Base-by-base conservation (phyloP, 2,329 filamentous ascomycete species). In the Berkeleyomyces rouxiae region DNA sequence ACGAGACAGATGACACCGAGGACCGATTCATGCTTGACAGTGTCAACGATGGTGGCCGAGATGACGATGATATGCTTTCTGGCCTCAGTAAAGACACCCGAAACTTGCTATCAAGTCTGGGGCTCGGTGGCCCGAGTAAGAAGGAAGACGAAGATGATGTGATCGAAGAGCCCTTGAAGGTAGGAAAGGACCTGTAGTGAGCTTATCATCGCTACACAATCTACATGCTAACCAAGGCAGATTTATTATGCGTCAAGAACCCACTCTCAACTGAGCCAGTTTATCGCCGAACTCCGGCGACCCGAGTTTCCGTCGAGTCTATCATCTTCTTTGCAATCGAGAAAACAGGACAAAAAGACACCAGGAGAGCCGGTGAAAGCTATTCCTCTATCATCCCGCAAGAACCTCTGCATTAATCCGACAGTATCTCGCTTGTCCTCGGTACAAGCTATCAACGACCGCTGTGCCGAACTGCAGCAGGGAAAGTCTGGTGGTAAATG, bases 191-290 rank as follows among this genome's bases (percentile, higher is more conserved):
- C 31, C n/a, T 7, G 51, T 23, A 61, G 57, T 23, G 61, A 57
- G 61, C 43, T 57, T 49, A 43, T 39, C 31, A 33, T 61, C 43
- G 7, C 16, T 16, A 44, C 36, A 23, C 23, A 43, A 23, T 49
- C 43, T 59, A 40, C 31, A 62, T 70, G 70, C 70, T 75, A 71
- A 73, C 72, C 44, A 55, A 7, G 6, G 31, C 61, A 84, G 78
- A 88, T 96, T 60, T 95, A 88, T 72, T 96, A 92, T 74, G 93
- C 90, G 63, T 96, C 91, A 6, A 82, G 91, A 70, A 96, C 91
- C 0, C 91, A 96, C 72, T 96, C 91, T 2, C 91, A 96, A 70
- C 75, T 96, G 11, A 86, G 87, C 0, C 91, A 96, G 70, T 95
- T 96, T 72, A 85, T 92, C 16, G 81, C 84, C 49, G 91, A 96